phyloP scores from a whole-genome alignment of 2,329 filamentous ascomycete species.

The Fusarium sp. region DNA sequence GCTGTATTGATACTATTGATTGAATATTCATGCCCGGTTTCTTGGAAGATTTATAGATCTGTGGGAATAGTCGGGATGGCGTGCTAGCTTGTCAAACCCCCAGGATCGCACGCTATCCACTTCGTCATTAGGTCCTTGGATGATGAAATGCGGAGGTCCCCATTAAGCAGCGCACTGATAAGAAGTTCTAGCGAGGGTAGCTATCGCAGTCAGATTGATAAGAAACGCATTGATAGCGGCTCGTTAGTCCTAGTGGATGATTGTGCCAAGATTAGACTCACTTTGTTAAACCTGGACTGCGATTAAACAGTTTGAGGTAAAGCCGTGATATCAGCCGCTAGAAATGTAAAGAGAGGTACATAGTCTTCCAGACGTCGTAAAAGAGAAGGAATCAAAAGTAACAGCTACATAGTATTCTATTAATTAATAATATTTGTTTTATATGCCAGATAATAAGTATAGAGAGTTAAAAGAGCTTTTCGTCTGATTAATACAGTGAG shows the following conservation, averaged over 20 bases:
- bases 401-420: too few species aligned
- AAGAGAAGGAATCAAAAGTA: too few species aligned
- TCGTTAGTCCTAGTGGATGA: rapidly evolving
- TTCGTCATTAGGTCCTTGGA: neutral
- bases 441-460: too few species aligned
- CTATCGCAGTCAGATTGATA: neutral
- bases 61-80: neutral
- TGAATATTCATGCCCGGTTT: neutral
- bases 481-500: too few species aligned
- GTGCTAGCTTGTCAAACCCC: constrained; percentile 11
- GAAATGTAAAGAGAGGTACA: too few species aligned
- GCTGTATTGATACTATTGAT: rapidly evolving
- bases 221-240: neutral
- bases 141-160: neutral
- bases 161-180: neutral
- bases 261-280: too few species aligned
- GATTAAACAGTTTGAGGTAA: too few species aligned
- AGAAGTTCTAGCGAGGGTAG: rapidly evolving
- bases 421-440: too few species aligned
- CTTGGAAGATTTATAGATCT: neutral
- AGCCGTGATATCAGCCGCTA: too few species aligned
- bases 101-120: constrained; percentile 8
- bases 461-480: too few species aligned
- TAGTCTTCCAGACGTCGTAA: too few species aligned
- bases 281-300: too few species aligned